A percentile compares a stretch with the other conserved stretches of the same genome.
phyloP scores from a whole-genome alignment of 805 yeast genomes.

The Saccharomycopsis microspora region DNA sequence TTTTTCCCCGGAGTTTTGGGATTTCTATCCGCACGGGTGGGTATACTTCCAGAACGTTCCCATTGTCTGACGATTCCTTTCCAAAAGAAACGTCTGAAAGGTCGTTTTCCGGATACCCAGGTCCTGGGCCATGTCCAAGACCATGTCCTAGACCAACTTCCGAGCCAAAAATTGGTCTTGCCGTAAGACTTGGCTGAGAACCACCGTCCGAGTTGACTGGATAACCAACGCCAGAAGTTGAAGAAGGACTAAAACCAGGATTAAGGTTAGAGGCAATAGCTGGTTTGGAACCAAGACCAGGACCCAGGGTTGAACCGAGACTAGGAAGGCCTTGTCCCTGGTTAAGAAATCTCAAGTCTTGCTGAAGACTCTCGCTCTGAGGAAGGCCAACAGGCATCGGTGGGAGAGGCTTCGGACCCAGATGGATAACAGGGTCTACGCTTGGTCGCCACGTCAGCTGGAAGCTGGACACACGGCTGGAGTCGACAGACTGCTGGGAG shows the following conservation, averaged over 20 bases:
- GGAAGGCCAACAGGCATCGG: slow-evolving; percentile 15
- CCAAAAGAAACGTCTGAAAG: too few species aligned
- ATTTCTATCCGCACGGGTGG: slow-evolving; percentile 1
- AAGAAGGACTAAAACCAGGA: too few species aligned
- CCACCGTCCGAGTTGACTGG: too few species aligned
- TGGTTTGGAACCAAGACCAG: too few species aligned
- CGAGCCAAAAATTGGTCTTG: too few species aligned
- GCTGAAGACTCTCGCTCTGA: slow-evolving; percentile 12
- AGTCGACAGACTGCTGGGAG: slow-evolving; percentile 4
- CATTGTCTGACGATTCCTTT: slow-evolving; percentile 1
- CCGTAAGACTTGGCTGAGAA: too few species aligned
- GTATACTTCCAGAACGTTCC: slow-evolving; percentile 4
- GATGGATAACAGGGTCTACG: not conserved
- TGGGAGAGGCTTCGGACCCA: slow-evolving; percentile 13
- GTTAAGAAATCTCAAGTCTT: slow-evolving; percentile 5
- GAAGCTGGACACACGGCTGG: not conserved
- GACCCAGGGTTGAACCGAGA: too few species aligned
- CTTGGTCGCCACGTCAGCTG: slow-evolving; percentile 12
- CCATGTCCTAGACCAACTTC: too few species aligned
- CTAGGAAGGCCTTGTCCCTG: not conserved
- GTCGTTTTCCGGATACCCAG: not conserved
- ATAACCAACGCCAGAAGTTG: too few species aligned
- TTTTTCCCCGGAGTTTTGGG: slow-evolving; percentile 10
- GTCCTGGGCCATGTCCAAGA: too few species aligned
- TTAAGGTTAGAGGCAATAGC: too few species aligned